Evolutionary conservation across 106 monocot species (phyloP).

Genomic region (Amphibolis antarctica): DNA sequence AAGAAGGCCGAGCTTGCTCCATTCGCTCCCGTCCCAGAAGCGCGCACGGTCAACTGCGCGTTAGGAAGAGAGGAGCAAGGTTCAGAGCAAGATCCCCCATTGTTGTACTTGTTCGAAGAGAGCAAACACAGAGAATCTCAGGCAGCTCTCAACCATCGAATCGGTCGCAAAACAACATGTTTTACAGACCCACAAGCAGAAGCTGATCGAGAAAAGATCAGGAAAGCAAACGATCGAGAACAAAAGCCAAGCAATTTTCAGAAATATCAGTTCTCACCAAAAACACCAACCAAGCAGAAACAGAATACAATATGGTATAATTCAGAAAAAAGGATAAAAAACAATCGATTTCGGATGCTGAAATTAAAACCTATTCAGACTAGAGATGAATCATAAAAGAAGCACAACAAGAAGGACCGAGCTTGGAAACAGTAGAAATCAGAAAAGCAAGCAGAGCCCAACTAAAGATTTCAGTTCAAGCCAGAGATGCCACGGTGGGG

Average conservation of each 20-base stretch:
- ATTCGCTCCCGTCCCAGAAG: slow-evolving; percentile 24
- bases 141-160: too few relatives aligned
- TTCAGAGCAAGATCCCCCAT: neutral
- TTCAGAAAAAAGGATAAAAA: neutral
- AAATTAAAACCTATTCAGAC: neutral
- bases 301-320: neutral
- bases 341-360: neutral
- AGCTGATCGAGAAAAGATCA: neutral
- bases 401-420: neutral
- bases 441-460: neutral
- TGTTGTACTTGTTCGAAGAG: too few relatives aligned
- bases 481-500: neutral
- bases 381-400: too few relatives aligned
- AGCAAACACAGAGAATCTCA: too few relatives aligned
- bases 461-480: neutral
- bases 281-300: neutral
- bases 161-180: too few relatives aligned
- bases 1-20: slow-evolving; percentile 52
- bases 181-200: too few relatives aligned
- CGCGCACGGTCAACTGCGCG: slow-evolving; percentile 38
- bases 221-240: neutral
- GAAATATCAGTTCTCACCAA: neutral
- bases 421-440: neutral
- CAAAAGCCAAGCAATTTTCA: neutral
- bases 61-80: neutral